A percentile compares a stretch with the other conserved stretches of the same genome.
phyloP scores from a whole-genome alignment of 1,284 basidiomycete genomes.

The Heterobasidion annosum region DNA sequence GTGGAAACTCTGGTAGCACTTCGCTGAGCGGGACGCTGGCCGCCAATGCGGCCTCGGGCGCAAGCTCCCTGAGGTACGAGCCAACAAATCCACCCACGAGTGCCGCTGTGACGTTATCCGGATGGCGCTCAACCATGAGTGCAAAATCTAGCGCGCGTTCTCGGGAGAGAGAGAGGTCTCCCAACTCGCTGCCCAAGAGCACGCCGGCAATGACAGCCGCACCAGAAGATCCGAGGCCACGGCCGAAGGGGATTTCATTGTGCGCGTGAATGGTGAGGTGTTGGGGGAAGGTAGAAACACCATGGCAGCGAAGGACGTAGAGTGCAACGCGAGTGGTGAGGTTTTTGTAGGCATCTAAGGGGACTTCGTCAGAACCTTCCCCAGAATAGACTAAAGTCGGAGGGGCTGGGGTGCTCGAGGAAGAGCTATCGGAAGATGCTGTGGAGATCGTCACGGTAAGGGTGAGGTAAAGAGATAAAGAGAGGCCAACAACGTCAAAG shows the following conservation, averaged over 20 bases:
- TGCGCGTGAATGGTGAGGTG: constrained; percentile 68
- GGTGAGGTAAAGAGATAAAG: constrained; percentile 82
- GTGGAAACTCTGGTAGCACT: constrained; percentile 94
- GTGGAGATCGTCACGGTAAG: constrained; percentile 56
- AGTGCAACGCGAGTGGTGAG: constrained; percentile 96
- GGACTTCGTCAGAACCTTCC: constrained; percentile 86
- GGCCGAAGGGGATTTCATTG: constrained; percentile 97
- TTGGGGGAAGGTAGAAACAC: constrained; percentile 67
- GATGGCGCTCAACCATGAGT: constrained; percentile 98
- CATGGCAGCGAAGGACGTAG: constrained; percentile 90
- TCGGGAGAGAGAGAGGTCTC: constrained; percentile 59
- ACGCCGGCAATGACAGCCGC: constrained; percentile 98
- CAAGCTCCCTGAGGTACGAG: constrained; percentile 89
- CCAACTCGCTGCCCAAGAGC: constrained; percentile 81
- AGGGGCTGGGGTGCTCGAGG: constrained; percentile 22
- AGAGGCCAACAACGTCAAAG: constrained; percentile 97
- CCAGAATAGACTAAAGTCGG: constrained; percentile 79
- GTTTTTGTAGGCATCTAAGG: constrained; percentile 94
- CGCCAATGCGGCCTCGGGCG: constrained; percentile 65
- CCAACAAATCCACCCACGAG: constrained; percentile 98
- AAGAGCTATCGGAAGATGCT: constrained; percentile 12
- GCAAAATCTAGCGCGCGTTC: constrained; percentile 90
- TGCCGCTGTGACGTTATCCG: constrained; percentile 98
- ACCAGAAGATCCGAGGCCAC: constrained; percentile 94
- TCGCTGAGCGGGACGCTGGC: constrained; percentile 92